Conservation (phyloP, 1,139 yeast genomes). For the Hyphopichia wangnamkhiaoensis region DNA sequence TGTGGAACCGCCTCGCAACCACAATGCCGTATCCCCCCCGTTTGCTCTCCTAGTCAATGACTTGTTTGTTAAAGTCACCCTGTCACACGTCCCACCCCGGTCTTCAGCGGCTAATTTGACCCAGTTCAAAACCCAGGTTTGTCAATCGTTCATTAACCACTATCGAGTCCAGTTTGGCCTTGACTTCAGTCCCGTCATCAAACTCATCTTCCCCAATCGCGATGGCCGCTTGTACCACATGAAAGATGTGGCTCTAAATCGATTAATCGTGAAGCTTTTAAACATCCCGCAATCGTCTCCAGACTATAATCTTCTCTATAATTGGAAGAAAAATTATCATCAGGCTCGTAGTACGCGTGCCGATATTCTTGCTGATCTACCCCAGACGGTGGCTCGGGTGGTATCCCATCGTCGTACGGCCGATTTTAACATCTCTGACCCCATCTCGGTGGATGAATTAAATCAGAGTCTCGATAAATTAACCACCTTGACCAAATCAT, state of each 20-base stretch:
- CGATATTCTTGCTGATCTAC: constrained; percentile 1
- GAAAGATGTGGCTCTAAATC: constrained; percentile 52
- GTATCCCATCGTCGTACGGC: constrained; percentile 1
- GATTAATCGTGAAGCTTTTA: constrained; percentile 38
- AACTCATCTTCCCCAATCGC: constrained; percentile 63
- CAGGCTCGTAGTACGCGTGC: constrained; percentile 17
- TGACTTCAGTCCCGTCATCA: constrained; percentile 68
- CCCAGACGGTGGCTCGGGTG: neutral
- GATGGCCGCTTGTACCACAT: constrained; percentile 56
- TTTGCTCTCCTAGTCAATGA: constrained; percentile 31
- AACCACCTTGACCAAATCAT: constrained; percentile 36
- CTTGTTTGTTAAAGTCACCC: constrained; percentile 31
- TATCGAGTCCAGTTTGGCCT: constrained; percentile 71
- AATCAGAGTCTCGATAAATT: constrained; percentile 54
- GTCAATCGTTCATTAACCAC: constrained; percentile 50
- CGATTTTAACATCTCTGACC: neutral
- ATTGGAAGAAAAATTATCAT: constrained; percentile 44
- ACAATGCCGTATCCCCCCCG: constrained; percentile 17
- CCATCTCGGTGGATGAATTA: constrained; percentile 55
- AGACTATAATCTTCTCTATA: constrained; percentile 34
- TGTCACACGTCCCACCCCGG: constrained; percentile 17
- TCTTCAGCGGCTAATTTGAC: constrained; percentile 23
- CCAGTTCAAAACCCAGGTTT: constrained; percentile 31
- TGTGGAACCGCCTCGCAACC: constrained; percentile 12
- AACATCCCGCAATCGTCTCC: constrained; percentile 37